A percentile compares a stretch with the other conserved stretches of the same genome.
These are phyloP conservation scores for Fusarium irregulare DNA, from an alignment of 2,329 filamentous ascomycete species.

Conservation along the genomic window DNA sequence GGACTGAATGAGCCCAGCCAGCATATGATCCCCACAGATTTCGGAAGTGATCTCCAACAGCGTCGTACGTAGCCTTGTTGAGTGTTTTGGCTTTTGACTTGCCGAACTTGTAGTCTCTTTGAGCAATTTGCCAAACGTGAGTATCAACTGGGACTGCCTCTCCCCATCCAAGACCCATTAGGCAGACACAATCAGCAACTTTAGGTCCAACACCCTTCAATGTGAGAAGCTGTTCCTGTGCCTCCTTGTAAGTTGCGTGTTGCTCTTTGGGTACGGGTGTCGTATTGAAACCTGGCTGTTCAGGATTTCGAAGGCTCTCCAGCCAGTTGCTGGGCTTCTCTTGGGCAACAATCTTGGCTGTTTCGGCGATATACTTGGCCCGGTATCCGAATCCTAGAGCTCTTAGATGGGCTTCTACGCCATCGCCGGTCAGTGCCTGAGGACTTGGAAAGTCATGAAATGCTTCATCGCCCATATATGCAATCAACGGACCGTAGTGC, in stretches of 20 bases:
- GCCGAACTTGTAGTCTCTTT: conserved; percentile 93
- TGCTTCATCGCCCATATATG: conserved; percentile 72
- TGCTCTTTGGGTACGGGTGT: conserved; percentile 58
- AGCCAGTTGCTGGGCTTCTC: conserved; percentile 81
- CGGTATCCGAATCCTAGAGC: conserved; percentile 93
- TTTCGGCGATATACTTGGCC: conserved; percentile 90
- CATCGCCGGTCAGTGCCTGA: conserved; percentile 73
- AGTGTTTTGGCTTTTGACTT: conserved; percentile 86
- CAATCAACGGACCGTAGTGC: conserved; percentile 84
- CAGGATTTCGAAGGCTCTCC: conserved; percentile 79
- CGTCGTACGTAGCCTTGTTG: conserved; percentile 88
- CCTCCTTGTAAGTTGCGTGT: conserved; percentile 75
- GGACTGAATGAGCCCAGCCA: conserved; percentile 96
- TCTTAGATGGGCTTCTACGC: conserved; percentile 84
- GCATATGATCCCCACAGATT: conserved; percentile 91
- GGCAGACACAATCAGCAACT: conserved; percentile 93
- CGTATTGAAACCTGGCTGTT: conserved; percentile 68
- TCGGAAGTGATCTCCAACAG: conserved; percentile 90
- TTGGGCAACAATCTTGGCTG: conserved; percentile 77
- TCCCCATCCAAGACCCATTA: conserved; percentile 96
- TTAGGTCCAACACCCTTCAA: conserved; percentile 95
- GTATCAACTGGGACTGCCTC: conserved; percentile 97
- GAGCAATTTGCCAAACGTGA: conserved; percentile 98
- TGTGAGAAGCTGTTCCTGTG: conserved; percentile 81
- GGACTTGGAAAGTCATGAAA: conserved; percentile 92